phyloP scores from a whole-genome alignment of 805 yeast species.

The Sugiyamaella marilandica region DNA sequence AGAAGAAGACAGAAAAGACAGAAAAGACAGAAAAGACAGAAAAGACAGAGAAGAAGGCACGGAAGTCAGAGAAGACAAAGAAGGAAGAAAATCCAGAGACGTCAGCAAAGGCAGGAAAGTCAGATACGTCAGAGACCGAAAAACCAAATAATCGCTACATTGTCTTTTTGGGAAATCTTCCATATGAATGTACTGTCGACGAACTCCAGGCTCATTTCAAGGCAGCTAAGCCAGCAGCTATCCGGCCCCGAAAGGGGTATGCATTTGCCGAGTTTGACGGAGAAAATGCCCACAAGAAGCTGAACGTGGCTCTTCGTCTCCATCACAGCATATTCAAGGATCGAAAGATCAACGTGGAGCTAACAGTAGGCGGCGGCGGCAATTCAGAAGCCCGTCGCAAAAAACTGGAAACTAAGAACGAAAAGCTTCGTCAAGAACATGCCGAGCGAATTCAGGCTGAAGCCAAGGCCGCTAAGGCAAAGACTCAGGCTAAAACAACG shows the following conservation, averaged over 20 bases:
- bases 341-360: conserved; percentile 87
- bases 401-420: conserved; percentile 77
- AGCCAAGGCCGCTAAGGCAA: conserved; percentile 32
- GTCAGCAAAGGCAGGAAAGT: conserved; percentile 34
- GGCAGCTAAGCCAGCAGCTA: conserved; percentile 58
- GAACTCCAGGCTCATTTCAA: conserved; percentile 70
- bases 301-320: conserved; percentile 79
- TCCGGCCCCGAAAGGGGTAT: conserved; percentile 65
- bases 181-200: conserved; percentile 60
- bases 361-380: conserved; percentile 98
- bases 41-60: neutral
- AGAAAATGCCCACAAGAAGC: conserved; percentile 63
- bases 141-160: conserved; percentile 64
- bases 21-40: neutral
- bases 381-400: conserved; percentile 55
- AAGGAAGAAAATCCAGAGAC: conserved; percentile 3
- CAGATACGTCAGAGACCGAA: conserved; percentile 1
- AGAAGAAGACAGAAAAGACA: neutral
- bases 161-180: conserved; percentile 86
- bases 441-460: conserved; percentile 49
- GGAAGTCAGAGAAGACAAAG: neutral
- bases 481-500: conserved; percentile 15
- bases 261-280: conserved; percentile 89
- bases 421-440: conserved; percentile 66
- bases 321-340: conserved; percentile 69